Base-by-base conservation (phyloP, 2,329 filamentous ascomycete genomes). In the Endoconidiophora polonica region DNA sequence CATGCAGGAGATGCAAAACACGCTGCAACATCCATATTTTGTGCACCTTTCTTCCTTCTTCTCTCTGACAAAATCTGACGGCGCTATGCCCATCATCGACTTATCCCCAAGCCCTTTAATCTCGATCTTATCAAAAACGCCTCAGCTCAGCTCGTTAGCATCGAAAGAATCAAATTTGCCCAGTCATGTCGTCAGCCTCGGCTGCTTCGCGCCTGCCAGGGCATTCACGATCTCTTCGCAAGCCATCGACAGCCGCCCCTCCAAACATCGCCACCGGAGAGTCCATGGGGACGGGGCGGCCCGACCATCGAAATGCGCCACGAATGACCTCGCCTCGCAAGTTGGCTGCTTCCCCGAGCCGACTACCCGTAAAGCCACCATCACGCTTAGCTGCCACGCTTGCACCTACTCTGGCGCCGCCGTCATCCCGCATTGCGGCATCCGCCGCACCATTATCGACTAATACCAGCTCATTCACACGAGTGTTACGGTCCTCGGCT, bases 171-270 rank as follows among this genome's bases (percentile, higher is more conserved):
- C 16, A 18, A 18, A 18, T 18, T 18, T 18, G 1, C 16, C 20
- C 12, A 20, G 24, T 12, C 29, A 46, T 46, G 41, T 44, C 50
- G 20, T 44, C 45, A 16, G 38, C 22, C 24, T 41, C 45, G 12
- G 40, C 45, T 42, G 50, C 71, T 69, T 68, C 67, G 68, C 44
- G 67, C 68, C 5, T 57, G 14, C 45, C 50, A 12, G 70, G 54
- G 62, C 66, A 48, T 67, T 72, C 48, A 64, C 70, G 26, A 66
- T 73, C 73, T 2, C 56, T 75, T 50, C 70, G 71, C 36, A 69
- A 69, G 52, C 69, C 63, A 7, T 39, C 60, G 16, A 52, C 57
- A 14, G 53, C 57, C 4, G 42, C 18, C 20, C 14, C 44, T 20
- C 33, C 29, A 46, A 46, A 16, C 29, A 24, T 36, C 39, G 5